A percentile compares a stretch with the other conserved stretches of the same genome.
These are phyloP conservation scores for Prunus kanzakura DNA, from an alignment of 306 rosid genomes.

Conservation along the genomic window DNA sequence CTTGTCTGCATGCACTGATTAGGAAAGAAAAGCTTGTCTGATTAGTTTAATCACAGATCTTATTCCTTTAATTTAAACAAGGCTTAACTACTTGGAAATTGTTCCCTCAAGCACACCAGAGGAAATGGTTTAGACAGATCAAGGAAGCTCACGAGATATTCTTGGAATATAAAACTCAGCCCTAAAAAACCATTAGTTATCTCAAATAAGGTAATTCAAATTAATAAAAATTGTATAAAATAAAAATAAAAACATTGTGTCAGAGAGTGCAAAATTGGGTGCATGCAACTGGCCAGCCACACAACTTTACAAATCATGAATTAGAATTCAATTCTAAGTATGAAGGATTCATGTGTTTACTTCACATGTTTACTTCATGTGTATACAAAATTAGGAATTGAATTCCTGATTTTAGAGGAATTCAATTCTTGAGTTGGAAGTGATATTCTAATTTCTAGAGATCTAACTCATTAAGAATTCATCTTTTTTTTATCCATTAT, in stretches of 20 bases:
- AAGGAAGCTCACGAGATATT: constrained; percentile 28
- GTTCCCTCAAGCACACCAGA: constrained; percentile 12
- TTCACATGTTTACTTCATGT: no score
- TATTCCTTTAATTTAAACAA: background rate
- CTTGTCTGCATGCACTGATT: constrained; percentile 26
- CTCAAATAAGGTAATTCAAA: constrained; percentile 23
- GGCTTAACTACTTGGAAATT: constrained; percentile 23
- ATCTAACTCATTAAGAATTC: no score
- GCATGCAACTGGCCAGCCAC: constrained; percentile 2
- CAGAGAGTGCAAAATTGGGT: background rate
- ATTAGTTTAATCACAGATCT: background rate
- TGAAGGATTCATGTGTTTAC: fast-evolving
- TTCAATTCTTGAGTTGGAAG: no score
- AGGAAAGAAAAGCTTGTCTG: background rate
- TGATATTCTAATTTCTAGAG: no score
- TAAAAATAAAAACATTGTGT: background rate
- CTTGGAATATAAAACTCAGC: constrained; percentile 1
- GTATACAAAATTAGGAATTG: no score
- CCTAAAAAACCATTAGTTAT: background rate
- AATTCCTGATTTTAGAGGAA: no score
- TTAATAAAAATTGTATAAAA: background rate
- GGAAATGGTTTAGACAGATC: constrained; percentile 4
- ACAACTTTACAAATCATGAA: background rate
- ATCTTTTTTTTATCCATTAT: no score
- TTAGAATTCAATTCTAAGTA: no score